Evolutionary conservation across 176 grass and related monocot species (phyloP), one percentile per base, ranked within the genome.

Genomic region (Elymus sibiricus): DNA sequence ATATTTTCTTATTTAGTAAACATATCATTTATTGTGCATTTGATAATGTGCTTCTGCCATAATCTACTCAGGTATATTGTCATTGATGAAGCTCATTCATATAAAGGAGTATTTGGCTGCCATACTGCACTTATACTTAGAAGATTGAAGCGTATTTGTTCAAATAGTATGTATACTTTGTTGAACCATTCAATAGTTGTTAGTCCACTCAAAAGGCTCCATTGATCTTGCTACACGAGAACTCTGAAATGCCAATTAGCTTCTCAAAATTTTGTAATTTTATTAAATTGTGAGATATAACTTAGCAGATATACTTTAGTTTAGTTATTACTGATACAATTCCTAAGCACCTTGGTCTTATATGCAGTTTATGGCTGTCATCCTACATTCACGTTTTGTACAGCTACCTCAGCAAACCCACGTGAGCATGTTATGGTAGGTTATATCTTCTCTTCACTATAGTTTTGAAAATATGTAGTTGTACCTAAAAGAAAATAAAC

Each of bases 91-190:
- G 87, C 96, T 75, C 96, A 98, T 95, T 84, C 86, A 80, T 98
- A 98, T 78, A 95, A 98, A 89, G 96, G 96, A 76, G 96, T 92
- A 85, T 95, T 98, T 95, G 96, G 96, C 60, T 95, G 93, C 61
- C 96, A 98, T 73, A 98, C 91, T 77, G 92, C 96, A 89, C 82
- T 98, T 81, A 89, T 98, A 90, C 83, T 94, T 27, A 89, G 93
- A 88, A 98, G 96, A 94, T 87, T 98, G 69, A 86, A 80, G 58
- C 92, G 93, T 39, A 95, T 98, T 79, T 98, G 93, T 84, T 98
- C 86, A 85, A 93, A 90, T 89, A 85, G 96, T 95, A 83, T 81
- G 80, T 80, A 64, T 56, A 49, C 43, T 79, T 80, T 37, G 37
- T 82, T 86, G 73, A 84, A 42, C 13, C 16, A 83, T 39, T 68